A percentile compares a stretch with the other conserved stretches of the same genome.
phyloP scores from a whole-genome alignment of 2,329 filamentous ascomycete genomes.

The Beauveria asiatica region DNA sequence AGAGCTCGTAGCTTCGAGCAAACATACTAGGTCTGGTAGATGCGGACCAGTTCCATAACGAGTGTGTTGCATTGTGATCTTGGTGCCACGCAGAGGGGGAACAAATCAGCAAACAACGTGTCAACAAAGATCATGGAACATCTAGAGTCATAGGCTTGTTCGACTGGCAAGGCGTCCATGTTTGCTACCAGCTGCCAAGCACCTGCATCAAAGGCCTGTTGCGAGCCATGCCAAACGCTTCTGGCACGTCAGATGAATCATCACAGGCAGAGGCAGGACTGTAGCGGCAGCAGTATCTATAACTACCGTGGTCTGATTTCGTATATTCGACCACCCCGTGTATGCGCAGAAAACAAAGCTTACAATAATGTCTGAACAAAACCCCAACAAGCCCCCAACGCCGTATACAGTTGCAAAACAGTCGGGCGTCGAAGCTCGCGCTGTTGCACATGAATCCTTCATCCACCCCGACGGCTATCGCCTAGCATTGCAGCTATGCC shows the following conservation, averaged over 20 bases:
- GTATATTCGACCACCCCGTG: slow-evolving; percentile 6
- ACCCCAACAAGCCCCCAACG: slow-evolving; percentile 8
- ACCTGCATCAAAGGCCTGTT: too few species aligned
- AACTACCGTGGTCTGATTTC: slow-evolving; percentile 4
- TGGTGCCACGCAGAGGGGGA: neutral
- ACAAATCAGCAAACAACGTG: too few species aligned
- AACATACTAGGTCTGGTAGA: neutral
- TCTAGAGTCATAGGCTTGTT: too few species aligned
- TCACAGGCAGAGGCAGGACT: neutral
- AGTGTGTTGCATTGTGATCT: neutral
- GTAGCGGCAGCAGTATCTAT: slow-evolving; percentile 3
- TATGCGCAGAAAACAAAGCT: slow-evolving; percentile 6
- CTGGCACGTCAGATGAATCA: too few species aligned
- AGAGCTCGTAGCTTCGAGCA: neutral
- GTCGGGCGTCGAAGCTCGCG: neutral
- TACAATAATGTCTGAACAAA: slow-evolving; percentile 10
- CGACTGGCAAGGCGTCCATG: too few species aligned
- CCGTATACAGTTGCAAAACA: slow-evolving; percentile 5
- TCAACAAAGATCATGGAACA: too few species aligned
- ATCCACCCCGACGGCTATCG: neutral
- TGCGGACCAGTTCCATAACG: neutral
- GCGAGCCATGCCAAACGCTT: too few species aligned
- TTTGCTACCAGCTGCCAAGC: too few species aligned
- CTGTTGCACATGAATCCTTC: slow-evolving; percentile 4
- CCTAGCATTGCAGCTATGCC: neutral